Evolutionary conservation across 139 green algal genomes (phyloP), one percentile per base, ranked within the genome.

Genomic region (Asterochloris sp.): DNA sequence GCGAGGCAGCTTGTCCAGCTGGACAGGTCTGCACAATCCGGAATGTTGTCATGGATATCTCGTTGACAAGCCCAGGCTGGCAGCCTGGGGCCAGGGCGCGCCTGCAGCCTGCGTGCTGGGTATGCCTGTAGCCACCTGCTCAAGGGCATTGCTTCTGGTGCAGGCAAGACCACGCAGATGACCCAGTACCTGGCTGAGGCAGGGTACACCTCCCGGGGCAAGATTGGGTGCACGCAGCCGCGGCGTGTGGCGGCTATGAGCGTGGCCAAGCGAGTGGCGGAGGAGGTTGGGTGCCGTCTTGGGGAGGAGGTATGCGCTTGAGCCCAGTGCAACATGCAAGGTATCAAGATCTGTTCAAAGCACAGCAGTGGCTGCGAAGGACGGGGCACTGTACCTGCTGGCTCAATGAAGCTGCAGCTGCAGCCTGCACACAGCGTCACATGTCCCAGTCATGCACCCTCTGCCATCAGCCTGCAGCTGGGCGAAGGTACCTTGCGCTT

Each of bases 111-210:
- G 21, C 23, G 8, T 54, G 21, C n/a, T 15, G 64, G 17, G 17
- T n/a, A 17, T n/a, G 16, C 16, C 64, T n/a, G n/a, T n/a, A n/a
- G 67, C 4, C 21, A 27, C 8, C 9, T 12, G 23, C 21, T 73
- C 67, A 73, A 73, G 2, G 38, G 23, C 67, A 73, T 73, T 4
- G 67, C 23, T 73, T 60, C 63, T 93, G 29, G 94, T 54, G 38
- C 38, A 54, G 97, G 97, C 63, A 99, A 99, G 89, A 99, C 96
- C 29, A 99, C 97, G 11, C 97, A 99, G 90, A 98, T 99, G 91
- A 98, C 96, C 38, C 96, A 99, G 91, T 99, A 98, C 88, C 90
- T 99, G 62, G 94, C 91, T 1, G 96, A 98, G 90, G 90, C 94
- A 16, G 93, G 93, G 28, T 96, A 92, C 86, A 96, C 92, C 54